These are phyloP conservation scores for Solanum aculeatissimum DNA, from an alignment of 305 asterid species.

Conservation along the genomic window DNA sequence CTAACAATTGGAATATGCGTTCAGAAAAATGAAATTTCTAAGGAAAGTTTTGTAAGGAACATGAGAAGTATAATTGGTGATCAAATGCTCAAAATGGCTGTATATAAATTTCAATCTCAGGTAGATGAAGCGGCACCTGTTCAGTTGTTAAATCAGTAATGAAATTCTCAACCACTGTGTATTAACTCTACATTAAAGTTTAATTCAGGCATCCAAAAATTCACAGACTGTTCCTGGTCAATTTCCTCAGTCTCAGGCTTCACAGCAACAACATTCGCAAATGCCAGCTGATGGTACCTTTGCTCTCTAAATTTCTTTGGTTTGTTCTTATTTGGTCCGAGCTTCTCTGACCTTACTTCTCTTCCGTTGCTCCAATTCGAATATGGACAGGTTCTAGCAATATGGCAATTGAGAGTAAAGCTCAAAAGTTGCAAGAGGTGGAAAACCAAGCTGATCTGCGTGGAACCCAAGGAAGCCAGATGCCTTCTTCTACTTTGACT, in stretches of 20 bases:
- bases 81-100: constrained; percentile 89
- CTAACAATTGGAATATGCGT: constrained; percentile 12
- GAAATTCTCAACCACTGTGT: background rate
- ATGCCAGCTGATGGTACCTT: constrained; percentile 38
- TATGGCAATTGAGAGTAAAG: constrained; percentile 29
- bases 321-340: background rate
- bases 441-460: constrained; percentile 47
- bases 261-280: constrained; percentile 40
- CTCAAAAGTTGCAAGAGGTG: constrained; percentile 31
- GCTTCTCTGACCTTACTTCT: background rate
- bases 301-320: background rate
- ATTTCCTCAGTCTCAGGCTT: constrained; percentile 45
- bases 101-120: constrained; percentile 70
- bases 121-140: constrained; percentile 16
- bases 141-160: background rate
- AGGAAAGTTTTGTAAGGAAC: constrained; percentile 67
- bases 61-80: constrained; percentile 92
- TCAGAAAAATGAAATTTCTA: constrained; percentile 84
- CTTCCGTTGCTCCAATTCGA: constrained; percentile 14
- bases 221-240: constrained; percentile 33
- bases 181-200: constrained; percentile 9
- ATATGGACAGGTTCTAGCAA: constrained; percentile 31
- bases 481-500: constrained; percentile 28
- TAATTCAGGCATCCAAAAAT: constrained; percentile 42
- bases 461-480: constrained; percentile 39